Evolutionary conservation across 352 stramenopile species (phyloP).

Genomic region (Stramenopiles sp.): DNA sequence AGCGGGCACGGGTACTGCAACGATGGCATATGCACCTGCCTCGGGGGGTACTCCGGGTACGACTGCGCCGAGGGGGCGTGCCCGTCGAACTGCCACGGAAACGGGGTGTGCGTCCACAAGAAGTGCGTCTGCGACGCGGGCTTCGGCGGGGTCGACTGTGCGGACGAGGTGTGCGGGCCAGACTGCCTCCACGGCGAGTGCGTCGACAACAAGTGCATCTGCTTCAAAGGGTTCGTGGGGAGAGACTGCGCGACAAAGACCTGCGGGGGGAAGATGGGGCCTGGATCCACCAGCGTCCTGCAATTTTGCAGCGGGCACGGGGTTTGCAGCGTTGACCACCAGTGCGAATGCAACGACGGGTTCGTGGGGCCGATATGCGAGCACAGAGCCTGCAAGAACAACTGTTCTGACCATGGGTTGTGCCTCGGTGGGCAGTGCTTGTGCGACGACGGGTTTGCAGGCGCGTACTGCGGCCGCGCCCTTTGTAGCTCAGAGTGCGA

Average conservation of each 20-base stretch:
- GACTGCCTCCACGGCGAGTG: neutral
- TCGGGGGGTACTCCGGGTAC: neutral
- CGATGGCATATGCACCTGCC: neutral
- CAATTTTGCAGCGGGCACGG: constrained; percentile 2
- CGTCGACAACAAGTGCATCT: neutral
- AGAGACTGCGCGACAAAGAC: neutral
- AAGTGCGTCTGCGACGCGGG: neutral
- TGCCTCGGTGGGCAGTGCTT: neutral
- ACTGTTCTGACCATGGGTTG: neutral
- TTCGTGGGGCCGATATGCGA: neutral
- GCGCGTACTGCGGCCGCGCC: neutral
- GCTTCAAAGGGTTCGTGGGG: neutral
- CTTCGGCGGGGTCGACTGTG: neutral
- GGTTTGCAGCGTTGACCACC: neutral
- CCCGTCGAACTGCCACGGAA: neutral
- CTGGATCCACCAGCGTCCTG: too few species aligned
- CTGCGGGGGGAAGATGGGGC: too few species aligned
- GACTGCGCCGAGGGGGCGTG: neutral
- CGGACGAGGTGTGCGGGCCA: neutral
- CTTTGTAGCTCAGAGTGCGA: neutral
- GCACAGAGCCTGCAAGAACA: neutral
- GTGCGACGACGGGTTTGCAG: neutral
- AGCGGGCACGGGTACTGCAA: constrained; percentile 66
- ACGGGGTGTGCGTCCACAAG: neutral
- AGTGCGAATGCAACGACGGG: neutral